Base-by-base conservation (phyloP, 306 rosid genomes). In the Prunus dulcis region DNA sequence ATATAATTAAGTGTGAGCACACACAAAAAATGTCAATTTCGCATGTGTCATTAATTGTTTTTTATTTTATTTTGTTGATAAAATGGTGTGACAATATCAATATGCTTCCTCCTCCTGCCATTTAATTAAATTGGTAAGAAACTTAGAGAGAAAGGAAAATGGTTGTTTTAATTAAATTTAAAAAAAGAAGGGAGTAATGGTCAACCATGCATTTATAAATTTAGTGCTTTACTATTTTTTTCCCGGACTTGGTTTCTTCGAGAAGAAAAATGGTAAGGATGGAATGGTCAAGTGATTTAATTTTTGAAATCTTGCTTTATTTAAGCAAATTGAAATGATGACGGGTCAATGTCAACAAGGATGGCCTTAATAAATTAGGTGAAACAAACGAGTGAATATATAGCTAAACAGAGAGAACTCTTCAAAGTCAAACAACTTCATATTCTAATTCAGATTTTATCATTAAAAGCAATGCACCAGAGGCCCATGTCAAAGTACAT, bases 261-360 rank as follows among this genome's bases (percentile, higher is more conserved):
- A 62, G 9, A 9, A 11, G 38, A 25, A 45, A 20, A 25, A 1
- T 8, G 30, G 43, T 9, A 20, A 71, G 6, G 1, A n/a, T 34
- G 41, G 41, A 32, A 51, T 4, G 27, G 38, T 32, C 38, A 32
- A 32, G 38, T 32, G 34, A 32, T 32, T 34, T 72, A 41, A 2
- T 4, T 19, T 52, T 56, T 10, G 14, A 43, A 41, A 15, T 47
- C 46, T 57, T 64, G 69, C 25, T 72, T 34, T 58, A 30, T 51
- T 75, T 22, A 38, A 43, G 30, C 11, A 50, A 65, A 46, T 65
- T 17, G 11, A 5, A 32, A 51, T 12, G 58, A 56, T 72, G 66
- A 38, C 20, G 1, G 67, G 79, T 64, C 85, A 76, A 46, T 27
- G 82, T 82, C 85, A 73, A 85, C 75, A 43, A 64, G 25, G 76